Percentiles rank a stretch among this genome's conserved stretches.
These are phyloP conservation scores for Geoglossum cookeanum DNA, from an alignment of 2,329 filamentous ascomycete species.

Conservation along the genomic window DNA sequence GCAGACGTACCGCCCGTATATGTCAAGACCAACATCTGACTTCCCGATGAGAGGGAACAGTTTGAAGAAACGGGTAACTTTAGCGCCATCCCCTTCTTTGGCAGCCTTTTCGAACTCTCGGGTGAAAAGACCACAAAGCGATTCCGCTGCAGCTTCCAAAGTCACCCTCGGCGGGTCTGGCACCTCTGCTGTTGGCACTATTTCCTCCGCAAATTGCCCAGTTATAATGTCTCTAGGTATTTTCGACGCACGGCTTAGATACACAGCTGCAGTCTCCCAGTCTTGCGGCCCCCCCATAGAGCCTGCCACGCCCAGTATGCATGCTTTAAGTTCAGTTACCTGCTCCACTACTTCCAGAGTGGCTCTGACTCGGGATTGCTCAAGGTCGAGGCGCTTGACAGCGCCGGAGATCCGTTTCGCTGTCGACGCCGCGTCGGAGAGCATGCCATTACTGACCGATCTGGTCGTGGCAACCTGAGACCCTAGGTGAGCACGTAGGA, in stretches of 20 bases:
- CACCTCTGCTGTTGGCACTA: slow-evolving; percentile 89
- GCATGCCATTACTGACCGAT: slow-evolving; percentile 75
- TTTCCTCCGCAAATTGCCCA: slow-evolving; percentile 73
- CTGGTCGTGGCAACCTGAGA: slow-evolving; percentile 71
- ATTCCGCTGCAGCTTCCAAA: slow-evolving; percentile 71
- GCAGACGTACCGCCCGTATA: slow-evolving; percentile 91
- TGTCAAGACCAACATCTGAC: slow-evolving; percentile 74
- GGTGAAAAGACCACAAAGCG: slow-evolving; percentile 74
- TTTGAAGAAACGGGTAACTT: slow-evolving; percentile 94
- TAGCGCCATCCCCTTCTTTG: slow-evolving; percentile 65
- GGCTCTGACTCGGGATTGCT: slow-evolving; percentile 79
- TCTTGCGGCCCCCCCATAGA: slow-evolving; percentile 97
- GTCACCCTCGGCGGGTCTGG: slow-evolving; percentile 80
- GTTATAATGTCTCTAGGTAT: slow-evolving; percentile 65
- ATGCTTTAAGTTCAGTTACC: slow-evolving; percentile 90
- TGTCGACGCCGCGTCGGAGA: slow-evolving; percentile 67
- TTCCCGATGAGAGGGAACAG: slow-evolving; percentile 85
- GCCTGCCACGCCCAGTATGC: slow-evolving; percentile 80
- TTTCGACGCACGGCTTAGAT: slow-evolving; percentile 64
- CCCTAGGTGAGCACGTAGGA: slow-evolving; percentile 73
- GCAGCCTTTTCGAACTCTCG: slow-evolving; percentile 90
- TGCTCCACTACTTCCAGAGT: slow-evolving; percentile 87
- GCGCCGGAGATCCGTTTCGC: slow-evolving; percentile 70
- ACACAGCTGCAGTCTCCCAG: slow-evolving; percentile 90
- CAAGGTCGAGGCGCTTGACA: slow-evolving; percentile 72